phyloP scores from a whole-genome alignment of 1,284 basidiomycete species.

The Ganoderma leucocontextum region DNA sequence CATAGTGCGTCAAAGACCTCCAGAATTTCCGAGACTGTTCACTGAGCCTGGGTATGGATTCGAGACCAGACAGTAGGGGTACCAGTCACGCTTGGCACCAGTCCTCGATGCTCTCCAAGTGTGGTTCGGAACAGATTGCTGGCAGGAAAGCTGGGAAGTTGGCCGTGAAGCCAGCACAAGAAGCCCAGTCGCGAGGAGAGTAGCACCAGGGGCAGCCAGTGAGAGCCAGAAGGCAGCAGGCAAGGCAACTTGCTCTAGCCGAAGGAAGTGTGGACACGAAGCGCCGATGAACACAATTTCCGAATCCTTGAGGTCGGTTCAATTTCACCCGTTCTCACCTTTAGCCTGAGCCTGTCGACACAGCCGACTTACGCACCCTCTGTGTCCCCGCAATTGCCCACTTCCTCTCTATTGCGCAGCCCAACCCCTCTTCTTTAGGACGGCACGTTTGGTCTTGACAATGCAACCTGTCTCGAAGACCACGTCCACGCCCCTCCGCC shows the following conservation, averaged over 20 bases:
- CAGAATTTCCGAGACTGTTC: neutral
- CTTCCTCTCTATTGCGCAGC: neutral
- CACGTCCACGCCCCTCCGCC: constrained; percentile 57
- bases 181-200: neutral
- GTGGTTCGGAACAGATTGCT: neutral
- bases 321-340: no score
- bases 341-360: neutral
- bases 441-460: neutral
- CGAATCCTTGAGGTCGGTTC: no score
- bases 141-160: neutral
- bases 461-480: constrained; percentile 29
- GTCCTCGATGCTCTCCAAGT: neutral
- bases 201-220: neutral
- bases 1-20: constrained; percentile 40
- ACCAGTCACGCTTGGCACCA: neutral
- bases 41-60: neutral
- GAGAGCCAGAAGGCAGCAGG: neutral
- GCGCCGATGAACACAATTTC: neutral
- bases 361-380: neutral
- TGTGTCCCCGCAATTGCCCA: neutral
- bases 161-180: neutral
- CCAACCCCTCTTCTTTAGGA: neutral
- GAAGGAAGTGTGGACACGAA: neutral
- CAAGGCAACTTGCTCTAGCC: neutral
- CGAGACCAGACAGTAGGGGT: neutral